Conservation (phyloP, 169 alveolate species). For the Theileria luwenshuni region DNA sequence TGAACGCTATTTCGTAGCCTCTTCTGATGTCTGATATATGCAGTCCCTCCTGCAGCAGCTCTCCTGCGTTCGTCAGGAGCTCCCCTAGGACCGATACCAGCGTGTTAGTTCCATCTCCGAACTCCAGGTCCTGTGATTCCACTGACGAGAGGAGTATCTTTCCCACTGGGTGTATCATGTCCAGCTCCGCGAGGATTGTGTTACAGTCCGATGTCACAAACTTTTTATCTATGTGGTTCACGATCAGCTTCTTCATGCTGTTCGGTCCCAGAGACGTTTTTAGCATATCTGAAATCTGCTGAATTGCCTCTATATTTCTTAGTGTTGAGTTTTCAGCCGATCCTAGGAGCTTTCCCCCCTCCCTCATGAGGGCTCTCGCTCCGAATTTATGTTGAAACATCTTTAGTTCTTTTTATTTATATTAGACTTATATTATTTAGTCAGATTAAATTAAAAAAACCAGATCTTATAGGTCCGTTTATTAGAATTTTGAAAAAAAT, state of each 20-base stretch:
- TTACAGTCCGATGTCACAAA: slow-evolving; percentile 96
- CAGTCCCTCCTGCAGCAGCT: slow-evolving; percentile 89
- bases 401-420: slow-evolving; percentile 3
- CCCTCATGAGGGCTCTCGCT: slow-evolving; percentile 74
- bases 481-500: no score
- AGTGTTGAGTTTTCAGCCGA: slow-evolving; percentile 91
- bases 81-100: slow-evolving; percentile 97
- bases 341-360: slow-evolving; percentile 90
- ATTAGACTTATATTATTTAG: not conserved
- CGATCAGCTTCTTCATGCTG: slow-evolving; percentile 96
- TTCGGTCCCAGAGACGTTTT: slow-evolving; percentile 96
- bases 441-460: not conserved
- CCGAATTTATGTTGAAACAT: slow-evolving; percentile 72
- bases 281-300: slow-evolving; percentile 89
- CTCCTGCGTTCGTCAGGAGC: slow-evolving; percentile 91
- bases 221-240: slow-evolving; percentile 95
- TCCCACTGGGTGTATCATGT: slow-evolving; percentile 99
- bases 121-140: slow-evolving; percentile 94
- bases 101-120: slow-evolving; percentile 97
- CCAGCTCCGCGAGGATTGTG: slow-evolving; percentile 95
- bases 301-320: slow-evolving; percentile 94
- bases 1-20: slow-evolving; percentile 96
- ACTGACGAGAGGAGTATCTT: slow-evolving; percentile 97
- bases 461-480: no score
- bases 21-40: slow-evolving; percentile 94